These are phyloP conservation scores for Fraxinus floribunda DNA, from an alignment of 305 asterid genomes.

Conservation along the genomic window DNA sequence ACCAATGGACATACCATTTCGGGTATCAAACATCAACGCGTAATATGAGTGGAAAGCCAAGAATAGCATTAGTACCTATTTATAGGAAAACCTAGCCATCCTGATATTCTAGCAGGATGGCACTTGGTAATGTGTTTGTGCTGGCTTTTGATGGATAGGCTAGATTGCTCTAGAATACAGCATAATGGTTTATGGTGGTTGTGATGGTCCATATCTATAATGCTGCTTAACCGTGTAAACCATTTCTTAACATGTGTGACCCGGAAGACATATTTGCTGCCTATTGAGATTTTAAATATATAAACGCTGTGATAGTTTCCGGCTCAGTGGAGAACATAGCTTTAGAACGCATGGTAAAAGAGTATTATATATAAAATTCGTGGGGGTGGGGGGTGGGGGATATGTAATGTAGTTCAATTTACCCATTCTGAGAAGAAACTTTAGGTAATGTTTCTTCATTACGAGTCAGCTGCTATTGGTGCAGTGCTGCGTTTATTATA, in stretches of 20 bases:
- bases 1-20: background rate
- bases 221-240: background rate
- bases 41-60: background rate
- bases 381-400: background rate
- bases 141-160: slow-evolving; percentile 1
- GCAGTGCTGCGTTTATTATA: slow-evolving; percentile 10
- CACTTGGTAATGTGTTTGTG: background rate
- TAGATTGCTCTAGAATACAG: background rate
- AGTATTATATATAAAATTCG: background rate
- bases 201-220: background rate
- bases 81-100: background rate
- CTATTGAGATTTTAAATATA: slow-evolving; percentile 3
- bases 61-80: background rate
- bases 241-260: background rate
- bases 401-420: background rate
- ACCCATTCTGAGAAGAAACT: background rate
- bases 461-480: slow-evolving; percentile 2
- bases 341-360: background rate
- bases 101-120: background rate
- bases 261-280: background rate
- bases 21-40: background rate
- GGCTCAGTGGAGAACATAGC: background rate
- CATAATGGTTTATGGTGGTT: background rate
- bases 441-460: background rate
- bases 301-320: background rate